These are phyloP conservation scores for Alternaria dauci DNA, from an alignment of 2,329 filamentous ascomycete genomes.

Conservation along the genomic window DNA sequence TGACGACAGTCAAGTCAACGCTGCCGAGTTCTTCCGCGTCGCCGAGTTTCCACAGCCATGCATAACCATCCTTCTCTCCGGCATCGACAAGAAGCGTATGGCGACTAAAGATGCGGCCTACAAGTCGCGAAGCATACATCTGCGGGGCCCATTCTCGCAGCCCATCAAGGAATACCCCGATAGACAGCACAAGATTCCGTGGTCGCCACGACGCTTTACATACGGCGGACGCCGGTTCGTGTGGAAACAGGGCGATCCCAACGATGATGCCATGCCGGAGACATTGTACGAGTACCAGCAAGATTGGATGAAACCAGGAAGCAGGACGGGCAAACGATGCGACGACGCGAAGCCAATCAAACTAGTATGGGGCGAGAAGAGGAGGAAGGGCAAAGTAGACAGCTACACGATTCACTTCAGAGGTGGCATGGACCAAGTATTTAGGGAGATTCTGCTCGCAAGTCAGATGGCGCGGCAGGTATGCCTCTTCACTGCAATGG, in stretches of 20 bases:
- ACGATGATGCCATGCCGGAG: conserved; percentile 57
- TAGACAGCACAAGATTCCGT: conserved; percentile 49
- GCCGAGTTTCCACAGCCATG: conserved; percentile 46
- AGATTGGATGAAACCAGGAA: conserved; percentile 48
- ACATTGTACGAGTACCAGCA: conserved; percentile 48
- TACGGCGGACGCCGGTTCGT: conserved; percentile 50
- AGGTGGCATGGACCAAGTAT: conserved; percentile 50
- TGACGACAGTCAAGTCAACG: conserved; percentile 44
- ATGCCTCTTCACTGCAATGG: conserved; percentile 49
- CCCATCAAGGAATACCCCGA: conserved; percentile 50
- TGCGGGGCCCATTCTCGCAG: conserved; percentile 44
- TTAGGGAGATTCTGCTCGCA: conserved; percentile 47
- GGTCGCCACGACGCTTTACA: conserved; percentile 49
- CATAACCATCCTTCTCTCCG: conserved; percentile 46
- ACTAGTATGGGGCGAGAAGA: conserved; percentile 50
- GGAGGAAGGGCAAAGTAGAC: conserved; percentile 47
- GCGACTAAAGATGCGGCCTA: conserved; percentile 41
- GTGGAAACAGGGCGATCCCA: conserved; percentile 55
- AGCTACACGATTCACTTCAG: conserved; percentile 51
- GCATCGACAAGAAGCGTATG: conserved; percentile 45
- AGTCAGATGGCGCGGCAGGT: conserved; percentile 51
- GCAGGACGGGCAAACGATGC: conserved; percentile 46
- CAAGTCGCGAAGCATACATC: conserved; percentile 48
- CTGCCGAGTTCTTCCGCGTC: conserved; percentile 48
- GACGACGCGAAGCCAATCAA: conserved; percentile 43